Evolutionary conservation across 805 yeast species (phyloP).

Genomic region (Saturnispora ahearnii): DNA sequence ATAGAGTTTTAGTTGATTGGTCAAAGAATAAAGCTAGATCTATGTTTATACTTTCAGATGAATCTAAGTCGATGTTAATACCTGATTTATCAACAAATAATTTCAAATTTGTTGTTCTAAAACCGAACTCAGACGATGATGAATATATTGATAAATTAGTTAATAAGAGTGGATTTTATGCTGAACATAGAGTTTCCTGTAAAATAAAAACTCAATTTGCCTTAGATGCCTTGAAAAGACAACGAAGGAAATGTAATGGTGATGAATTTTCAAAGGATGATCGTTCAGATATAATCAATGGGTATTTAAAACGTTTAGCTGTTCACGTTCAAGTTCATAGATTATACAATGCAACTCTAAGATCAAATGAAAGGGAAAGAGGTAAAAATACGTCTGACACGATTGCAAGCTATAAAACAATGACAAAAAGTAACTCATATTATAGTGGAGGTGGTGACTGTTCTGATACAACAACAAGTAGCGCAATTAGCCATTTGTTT

Average conservation of each 20-base stretch:
- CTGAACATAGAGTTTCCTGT: constrained; percentile 39
- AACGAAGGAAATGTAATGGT: constrained; percentile 12
- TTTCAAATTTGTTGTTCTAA: constrained; percentile 32
- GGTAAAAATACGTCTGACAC: not conserved
- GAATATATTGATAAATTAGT: constrained; percentile 38
- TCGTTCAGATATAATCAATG: constrained; percentile 36
- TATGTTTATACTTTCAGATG: constrained; percentile 43
- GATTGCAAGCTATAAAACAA: constrained; percentile 1
- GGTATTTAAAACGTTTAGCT: constrained; percentile 44
- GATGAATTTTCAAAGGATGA: constrained; percentile 26
- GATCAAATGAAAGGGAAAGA: constrained; percentile 12
- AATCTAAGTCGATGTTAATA: constrained; percentile 33
- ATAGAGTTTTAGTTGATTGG: constrained; percentile 59
- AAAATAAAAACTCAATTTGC: constrained; percentile 3
- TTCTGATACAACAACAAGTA: constrained; percentile 15
- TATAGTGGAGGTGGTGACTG: constrained; percentile 7
- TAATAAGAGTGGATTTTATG: constrained; percentile 40
- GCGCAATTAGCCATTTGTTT: constrained; percentile 12
- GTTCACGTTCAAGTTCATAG: constrained; percentile 58
- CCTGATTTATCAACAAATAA: constrained; percentile 21
- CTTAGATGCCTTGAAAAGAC: constrained; percentile 7
- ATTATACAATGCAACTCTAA: constrained; percentile 43
- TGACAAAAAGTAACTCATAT: constrained; percentile 6
- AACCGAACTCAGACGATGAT: constrained; percentile 34
- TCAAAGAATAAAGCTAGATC: constrained; percentile 58